Percentiles rank a stretch among this genome's conserved stretches.
phyloP scores from a whole-genome alignment of 2,329 filamentous ascomycete genomes.

The Exutisphaerella laricina region DNA sequence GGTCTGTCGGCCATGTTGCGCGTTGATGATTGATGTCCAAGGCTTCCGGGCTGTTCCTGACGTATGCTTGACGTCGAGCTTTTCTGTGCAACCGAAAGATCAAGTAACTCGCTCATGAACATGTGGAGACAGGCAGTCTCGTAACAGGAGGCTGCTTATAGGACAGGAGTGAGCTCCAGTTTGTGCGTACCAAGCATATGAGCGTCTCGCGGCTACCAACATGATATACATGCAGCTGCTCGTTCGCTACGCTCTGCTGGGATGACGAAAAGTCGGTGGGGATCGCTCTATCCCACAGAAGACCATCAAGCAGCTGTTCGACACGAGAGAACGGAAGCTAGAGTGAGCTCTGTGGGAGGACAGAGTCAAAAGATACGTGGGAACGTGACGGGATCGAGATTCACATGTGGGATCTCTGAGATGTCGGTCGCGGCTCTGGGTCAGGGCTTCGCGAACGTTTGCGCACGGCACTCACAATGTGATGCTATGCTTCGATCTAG shows the following conservation, averaged over 20 bases:
- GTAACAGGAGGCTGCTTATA: constrained; percentile 2
- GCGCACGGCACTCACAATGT: neutral
- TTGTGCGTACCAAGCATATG: constrained; percentile 10
- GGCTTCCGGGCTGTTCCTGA: too few species aligned
- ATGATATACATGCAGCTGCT: constrained; percentile 16
- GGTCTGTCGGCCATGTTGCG: constrained; percentile 23
- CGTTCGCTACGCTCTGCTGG: constrained; percentile 15
- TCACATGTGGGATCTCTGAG: constrained; percentile 15
- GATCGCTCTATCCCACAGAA: constrained; percentile 18
- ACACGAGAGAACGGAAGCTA: constrained; percentile 19
- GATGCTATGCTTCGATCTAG: constrained; percentile 9
- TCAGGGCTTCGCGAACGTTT: neutral
- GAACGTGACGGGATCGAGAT: constrained; percentile 21
- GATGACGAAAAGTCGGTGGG: constrained; percentile 23
- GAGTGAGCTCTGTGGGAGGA: constrained; percentile 13
- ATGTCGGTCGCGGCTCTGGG: constrained; percentile 17
- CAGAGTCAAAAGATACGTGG: constrained; percentile 18
- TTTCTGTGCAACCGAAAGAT: too few species aligned
- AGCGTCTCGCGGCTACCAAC: constrained; percentile 12
- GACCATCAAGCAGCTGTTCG: constrained; percentile 14
- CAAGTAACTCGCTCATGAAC: too few species aligned
- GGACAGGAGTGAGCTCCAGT: constrained; percentile 14
- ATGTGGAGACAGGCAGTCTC: too few species aligned
- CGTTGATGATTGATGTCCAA: too few species aligned
- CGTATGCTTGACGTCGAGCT: too few species aligned